Evolutionary conservation across 2,329 filamentous ascomycete genomes (phyloP).

Genomic region (Cladosporium cucumerinum): DNA sequence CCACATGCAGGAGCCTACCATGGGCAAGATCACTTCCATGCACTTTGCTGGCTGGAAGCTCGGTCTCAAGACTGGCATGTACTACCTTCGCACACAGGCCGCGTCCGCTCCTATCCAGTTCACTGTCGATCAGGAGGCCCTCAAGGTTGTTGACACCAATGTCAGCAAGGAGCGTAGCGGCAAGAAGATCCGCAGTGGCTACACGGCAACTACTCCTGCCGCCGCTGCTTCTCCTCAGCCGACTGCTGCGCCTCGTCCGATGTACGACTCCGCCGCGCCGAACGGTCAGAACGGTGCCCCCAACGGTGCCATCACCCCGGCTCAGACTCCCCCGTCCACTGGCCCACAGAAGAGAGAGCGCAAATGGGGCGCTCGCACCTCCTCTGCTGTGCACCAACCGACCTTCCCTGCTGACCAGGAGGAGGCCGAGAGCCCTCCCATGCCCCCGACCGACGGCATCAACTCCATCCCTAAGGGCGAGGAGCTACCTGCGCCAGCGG

Average conservation of each 20-base stretch:
- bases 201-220: slow-evolving; percentile 27
- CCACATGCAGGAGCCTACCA: slow-evolving; percentile 97
- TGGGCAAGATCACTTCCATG: slow-evolving; percentile 99
- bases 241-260: slow-evolving; percentile 58
- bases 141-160: slow-evolving; percentile 81
- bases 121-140: slow-evolving; percentile 93
- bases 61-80: slow-evolving; percentile 99
- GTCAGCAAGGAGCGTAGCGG: slow-evolving; percentile 57
- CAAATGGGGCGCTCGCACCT: slow-evolving; percentile 29
- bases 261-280: slow-evolving; percentile 59
- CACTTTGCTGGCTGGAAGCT: slow-evolving; percentile 99
- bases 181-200: slow-evolving; percentile 63
- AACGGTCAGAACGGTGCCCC: slow-evolving; percentile 34
- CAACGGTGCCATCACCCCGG: slow-evolving; percentile 26
- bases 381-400: slow-evolving; percentile 56
- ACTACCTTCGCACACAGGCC: slow-evolving; percentile 97
- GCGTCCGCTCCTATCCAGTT: slow-evolving; percentile 97
- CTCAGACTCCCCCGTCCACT: slow-evolving; percentile 61
- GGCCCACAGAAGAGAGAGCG: slow-evolving; percentile 49
- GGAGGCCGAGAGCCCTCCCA: slow-evolving; percentile 76
- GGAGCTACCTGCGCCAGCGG: slow-evolving; percentile 58
- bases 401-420: slow-evolving; percentile 73
- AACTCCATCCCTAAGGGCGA: slow-evolving; percentile 58
- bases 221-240: slow-evolving; percentile 37
- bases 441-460: slow-evolving; percentile 68